phyloP scores from a whole-genome alignment of 2,329 filamentous ascomycete genomes.

The Colletotrichum spinosum region DNA sequence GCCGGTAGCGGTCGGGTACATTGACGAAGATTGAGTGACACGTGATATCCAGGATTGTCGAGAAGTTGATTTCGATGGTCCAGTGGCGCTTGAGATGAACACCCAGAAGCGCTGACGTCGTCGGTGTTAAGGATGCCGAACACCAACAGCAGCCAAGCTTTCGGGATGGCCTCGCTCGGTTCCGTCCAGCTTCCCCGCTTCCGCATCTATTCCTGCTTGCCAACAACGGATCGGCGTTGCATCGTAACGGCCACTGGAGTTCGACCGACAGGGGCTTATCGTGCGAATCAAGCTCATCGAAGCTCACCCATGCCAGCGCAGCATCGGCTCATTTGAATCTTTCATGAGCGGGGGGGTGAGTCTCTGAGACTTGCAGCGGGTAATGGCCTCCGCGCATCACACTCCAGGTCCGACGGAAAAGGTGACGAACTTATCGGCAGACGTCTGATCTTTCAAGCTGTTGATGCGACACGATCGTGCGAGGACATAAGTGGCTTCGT shows the following conservation, averaged over 20 bases:
- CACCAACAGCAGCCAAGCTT: not conserved
- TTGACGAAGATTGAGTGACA: too few relatives aligned
- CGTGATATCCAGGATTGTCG: too few relatives aligned
- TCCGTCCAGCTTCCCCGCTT: constrained; percentile 7
- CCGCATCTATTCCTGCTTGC: not conserved
- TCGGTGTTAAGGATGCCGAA: constrained; percentile 3
- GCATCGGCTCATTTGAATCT: constrained; percentile 4
- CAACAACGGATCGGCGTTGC: not conserved
- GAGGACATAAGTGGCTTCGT: too few relatives aligned
- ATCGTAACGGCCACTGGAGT: constrained; percentile 4
- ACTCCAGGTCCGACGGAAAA: constrained; percentile 3
- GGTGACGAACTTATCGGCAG: not conserved
- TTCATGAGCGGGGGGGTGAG: constrained; percentile 10
- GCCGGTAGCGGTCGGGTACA: too few relatives aligned
- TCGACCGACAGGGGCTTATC: constrained; percentile 1
- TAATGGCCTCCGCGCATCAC: not conserved
- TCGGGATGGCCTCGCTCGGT: constrained; percentile 5
- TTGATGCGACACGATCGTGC: too few relatives aligned
- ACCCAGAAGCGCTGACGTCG: constrained; percentile 1
- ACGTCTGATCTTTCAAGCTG: not conserved
- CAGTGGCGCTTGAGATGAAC: too few relatives aligned
- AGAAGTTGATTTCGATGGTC: too few relatives aligned
- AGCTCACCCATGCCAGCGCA: not conserved
- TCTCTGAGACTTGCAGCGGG: constrained; percentile 1
- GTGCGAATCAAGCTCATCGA: constrained; percentile 23